A percentile compares a stretch with the other conserved stretches of the same genome.
Conservation (phyloP, 2,329 filamentous ascomycete genomes). For the Achaetomium macrosporum region DNA sequence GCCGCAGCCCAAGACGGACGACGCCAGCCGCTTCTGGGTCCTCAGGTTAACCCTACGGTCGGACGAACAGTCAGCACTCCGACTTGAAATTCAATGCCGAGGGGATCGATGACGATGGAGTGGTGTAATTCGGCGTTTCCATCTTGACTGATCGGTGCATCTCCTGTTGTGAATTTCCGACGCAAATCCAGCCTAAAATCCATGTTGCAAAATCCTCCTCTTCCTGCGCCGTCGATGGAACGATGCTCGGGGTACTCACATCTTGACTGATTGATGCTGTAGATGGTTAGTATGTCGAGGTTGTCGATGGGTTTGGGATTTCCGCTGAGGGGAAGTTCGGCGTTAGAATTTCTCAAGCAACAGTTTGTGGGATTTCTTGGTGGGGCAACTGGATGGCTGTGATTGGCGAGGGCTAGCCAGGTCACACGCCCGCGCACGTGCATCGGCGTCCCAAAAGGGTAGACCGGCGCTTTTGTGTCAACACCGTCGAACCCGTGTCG, state of each 20-base stretch:
- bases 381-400: slow-evolving; percentile 20
- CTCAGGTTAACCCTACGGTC: slow-evolving; percentile 89
- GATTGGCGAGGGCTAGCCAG: slow-evolving; percentile 25
- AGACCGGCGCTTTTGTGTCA: not conserved
- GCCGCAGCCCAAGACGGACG: slow-evolving; percentile 96
- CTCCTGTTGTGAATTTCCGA: not conserved
- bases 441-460: not conserved
- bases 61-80: slow-evolving; percentile 23
- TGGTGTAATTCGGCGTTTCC: slow-evolving; percentile 1
- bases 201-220: slow-evolving; percentile 7
- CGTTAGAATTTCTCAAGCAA: slow-evolving; percentile 28
- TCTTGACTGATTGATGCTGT: slow-evolving; percentile 34
- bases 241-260: slow-evolving; percentile 30
- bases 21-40: slow-evolving; percentile 99
- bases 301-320: slow-evolving; percentile 28
- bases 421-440: slow-evolving; percentile 21
- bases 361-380: slow-evolving; percentile 29
- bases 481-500: not conserved
- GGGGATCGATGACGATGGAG: slow-evolving; percentile 2
- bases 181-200: slow-evolving; percentile 13
- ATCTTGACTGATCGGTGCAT: slow-evolving; percentile 8
- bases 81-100: slow-evolving; percentile 1
- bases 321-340: slow-evolving; percentile 29
- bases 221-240: slow-evolving; percentile 7
- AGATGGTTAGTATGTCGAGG: slow-evolving; percentile 33